Evolutionary conservation across 23 red algal species (phyloP), one percentile per base, ranked within the genome.

Genomic region (Gracilaria gracilis): DNA sequence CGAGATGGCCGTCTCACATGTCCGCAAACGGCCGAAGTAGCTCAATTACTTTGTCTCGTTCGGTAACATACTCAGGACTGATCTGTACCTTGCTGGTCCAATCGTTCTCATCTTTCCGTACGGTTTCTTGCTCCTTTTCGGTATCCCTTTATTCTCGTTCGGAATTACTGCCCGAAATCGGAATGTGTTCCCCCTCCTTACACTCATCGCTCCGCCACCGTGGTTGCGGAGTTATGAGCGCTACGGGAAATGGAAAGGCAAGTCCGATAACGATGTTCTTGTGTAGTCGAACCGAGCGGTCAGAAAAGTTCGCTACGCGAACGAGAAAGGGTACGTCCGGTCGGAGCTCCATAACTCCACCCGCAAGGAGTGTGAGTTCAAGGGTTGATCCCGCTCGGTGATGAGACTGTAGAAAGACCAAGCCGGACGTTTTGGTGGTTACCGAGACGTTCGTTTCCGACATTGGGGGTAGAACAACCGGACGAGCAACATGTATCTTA

Each of bases 281-380:
- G 58, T 36, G 58, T 20, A 84, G 37, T 17, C 39, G 81, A 21
- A 69, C 59, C 37, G 81, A 16, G 17, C 61, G 54, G 38, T 84
- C 57, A 8, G 0, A 1, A 12, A 84, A 69, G 81, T 70, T 84
- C 9, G 31, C 40, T 7, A 84, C 61, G 15, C 24, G 4, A 34
- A 84, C 81, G 57, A 24, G 40, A 40, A 84, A 84, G 34, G 81
- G 81, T 27, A 39, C 37, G 59, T 84, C 54, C 19, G 81, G 58
- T 3, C 40, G 55, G 9, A 84, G 29, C 23, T 70, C 81, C 81
- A 84, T 84, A 29, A 84, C 58, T 19, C 57, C 81, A 64, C 69
- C 39, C 27, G 81, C 58, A 25, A 84, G 55, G 3, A 84, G 81
- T 24, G 81, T 67, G 9, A 84, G 46, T 21, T 69, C 61, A 4